Evolutionary conservation across 495 filamentous ascomycete species (phyloP).

Genomic region (Xylaria sp.): DNA sequence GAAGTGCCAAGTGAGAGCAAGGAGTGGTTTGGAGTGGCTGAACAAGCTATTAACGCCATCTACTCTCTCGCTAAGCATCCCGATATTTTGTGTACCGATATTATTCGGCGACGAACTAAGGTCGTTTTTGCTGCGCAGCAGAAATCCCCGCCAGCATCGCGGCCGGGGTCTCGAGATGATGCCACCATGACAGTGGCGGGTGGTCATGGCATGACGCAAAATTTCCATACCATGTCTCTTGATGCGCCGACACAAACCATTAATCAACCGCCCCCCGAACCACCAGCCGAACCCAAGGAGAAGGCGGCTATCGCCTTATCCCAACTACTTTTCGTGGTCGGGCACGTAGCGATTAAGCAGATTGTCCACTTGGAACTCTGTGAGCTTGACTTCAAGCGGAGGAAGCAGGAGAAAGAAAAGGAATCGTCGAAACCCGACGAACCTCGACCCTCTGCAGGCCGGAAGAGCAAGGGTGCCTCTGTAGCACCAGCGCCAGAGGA

Average conservation of each 20-base stretch:
- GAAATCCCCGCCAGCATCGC: constrained; percentile 42
- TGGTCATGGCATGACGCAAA: constrained; percentile 35
- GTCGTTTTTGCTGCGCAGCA: constrained; percentile 67
- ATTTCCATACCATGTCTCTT: constrained; percentile 41
- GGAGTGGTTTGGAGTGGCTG: constrained; percentile 97
- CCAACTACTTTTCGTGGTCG: constrained; percentile 93
- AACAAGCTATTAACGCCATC: constrained; percentile 95
- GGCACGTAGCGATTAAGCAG: constrained; percentile 97
- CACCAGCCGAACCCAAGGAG: constrained; percentile 55
- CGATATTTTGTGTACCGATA: constrained; percentile 90
- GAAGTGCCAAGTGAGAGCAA: constrained; percentile 87
- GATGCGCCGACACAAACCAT: constrained; percentile 46
- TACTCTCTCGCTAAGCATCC: constrained; percentile 95
- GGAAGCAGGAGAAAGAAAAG: constrained; percentile 95
- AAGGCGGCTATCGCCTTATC: constrained; percentile 78
- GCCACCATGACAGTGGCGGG: constrained; percentile 36
- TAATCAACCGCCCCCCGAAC: constrained; percentile 42
- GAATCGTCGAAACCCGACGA: constrained; percentile 52
- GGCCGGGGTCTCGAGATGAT: constrained; percentile 53
- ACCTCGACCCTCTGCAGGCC: constrained; percentile 43
- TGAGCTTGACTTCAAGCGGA: constrained; percentile 95
- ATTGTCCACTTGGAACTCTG: constrained; percentile 99
- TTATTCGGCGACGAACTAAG: constrained; percentile 85
- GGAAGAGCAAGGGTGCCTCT: constrained; percentile 57
- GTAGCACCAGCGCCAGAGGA: constrained; percentile 49